Base-by-base conservation (phyloP, 805 yeast species). In the Saturnispora hagleri region DNA sequence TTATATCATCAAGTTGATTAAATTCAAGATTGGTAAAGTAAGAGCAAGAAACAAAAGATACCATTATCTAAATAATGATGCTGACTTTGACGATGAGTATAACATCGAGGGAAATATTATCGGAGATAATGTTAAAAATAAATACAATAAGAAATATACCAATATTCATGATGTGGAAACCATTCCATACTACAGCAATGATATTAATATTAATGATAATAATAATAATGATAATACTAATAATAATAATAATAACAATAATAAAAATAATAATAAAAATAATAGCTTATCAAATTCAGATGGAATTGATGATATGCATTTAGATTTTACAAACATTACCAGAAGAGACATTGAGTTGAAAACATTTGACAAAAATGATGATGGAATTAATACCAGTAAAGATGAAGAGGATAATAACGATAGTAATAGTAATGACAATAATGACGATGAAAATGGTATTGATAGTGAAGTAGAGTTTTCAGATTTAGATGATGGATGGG, bases 401-500 rank as follows among this genome's bases (percentile, higher is more conserved):
- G 36, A 27, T 41, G 20, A 20, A 15, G 45, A 28, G n/a, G 38
- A 53, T 40, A 12, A 34, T 13, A 47, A 34, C 6, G 52, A 49
- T 26, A 34, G 49, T 7, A 18, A 15, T 47, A 13, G 36, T 34
- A 31, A 43, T 17, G 15, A 38, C 24, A 35, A 49, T 36, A 47
- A 42, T 20, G 51, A 45, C 18, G 48, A 38, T 12, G 53, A 40
- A 33, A 22, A n/a, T 22, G 43, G 31, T 24, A 20, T 17, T 26
- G 41, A 26, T 46, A 34, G 40, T 20, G 40, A 57, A 33, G 60
- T 57, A 24, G 64, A 61, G 36, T 58, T 60, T 41, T 63, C 61
- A 22, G 52, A 60, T 15, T 54, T 58, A 44, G 59, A 60, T 34
- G 65, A 62, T 36, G 64, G 66, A 49, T 65, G 63, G 46, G 58